Conservation (phyloP, 108 stramenopile genomes). For the Pelagomonas calceolata region DNA sequence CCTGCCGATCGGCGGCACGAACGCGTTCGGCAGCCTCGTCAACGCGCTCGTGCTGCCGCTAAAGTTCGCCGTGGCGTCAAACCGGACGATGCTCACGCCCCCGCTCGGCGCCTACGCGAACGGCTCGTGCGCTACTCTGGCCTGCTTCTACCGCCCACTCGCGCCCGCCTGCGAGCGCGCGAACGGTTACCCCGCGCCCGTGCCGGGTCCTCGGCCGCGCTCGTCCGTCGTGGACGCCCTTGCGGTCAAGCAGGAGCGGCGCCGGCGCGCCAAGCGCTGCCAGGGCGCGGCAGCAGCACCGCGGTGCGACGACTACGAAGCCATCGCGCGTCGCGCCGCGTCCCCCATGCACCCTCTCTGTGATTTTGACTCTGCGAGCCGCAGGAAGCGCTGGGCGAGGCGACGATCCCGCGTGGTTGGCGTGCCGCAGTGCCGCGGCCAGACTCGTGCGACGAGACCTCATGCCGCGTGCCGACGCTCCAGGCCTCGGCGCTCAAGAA, state of each 20-base stretch:
- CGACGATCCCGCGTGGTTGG: background rate
- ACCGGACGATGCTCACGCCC: background rate
- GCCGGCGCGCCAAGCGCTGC: too few species aligned
- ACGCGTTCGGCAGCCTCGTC: background rate
- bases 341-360: too few species aligned
- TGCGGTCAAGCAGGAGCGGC: too few species aligned
- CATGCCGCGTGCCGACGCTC: background rate
- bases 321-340: too few species aligned
- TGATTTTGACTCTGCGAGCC: too few species aligned
- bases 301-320: too few species aligned
- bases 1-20: background rate
- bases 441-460: background rate
- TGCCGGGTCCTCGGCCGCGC: too few species aligned
- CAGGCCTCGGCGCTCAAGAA: background rate
- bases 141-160: background rate
- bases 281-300: too few species aligned
- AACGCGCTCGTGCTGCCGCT: background rate
- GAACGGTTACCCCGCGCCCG: too few species aligned
- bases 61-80: background rate
- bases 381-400: background rate
- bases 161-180: too few species aligned
- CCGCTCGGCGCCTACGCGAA: background rate
- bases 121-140: background rate
- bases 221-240: too few species aligned
- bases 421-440: background rate